Evolutionary conservation across 73 alveolate genomes (phyloP).

Genomic region (Paramecium sexaurelia): DNA sequence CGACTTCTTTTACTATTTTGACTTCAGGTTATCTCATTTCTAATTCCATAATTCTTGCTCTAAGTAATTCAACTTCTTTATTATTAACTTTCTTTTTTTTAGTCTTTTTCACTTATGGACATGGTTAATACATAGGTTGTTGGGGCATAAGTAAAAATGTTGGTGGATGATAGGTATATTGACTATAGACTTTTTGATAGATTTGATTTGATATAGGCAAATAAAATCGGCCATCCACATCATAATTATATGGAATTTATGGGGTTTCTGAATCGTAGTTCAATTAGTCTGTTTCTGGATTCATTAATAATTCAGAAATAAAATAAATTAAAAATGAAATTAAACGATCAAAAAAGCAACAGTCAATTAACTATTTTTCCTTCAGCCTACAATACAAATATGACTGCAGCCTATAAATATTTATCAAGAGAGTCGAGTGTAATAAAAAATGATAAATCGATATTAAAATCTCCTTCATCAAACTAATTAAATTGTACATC

Average conservation of each 20-base stretch:
- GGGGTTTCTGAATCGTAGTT: background rate
- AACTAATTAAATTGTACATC: background rate
- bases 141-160: background rate
- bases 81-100: conserved; percentile 14
- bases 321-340: conserved; percentile 23
- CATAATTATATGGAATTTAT: conserved; percentile 10
- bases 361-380: conserved; percentile 7
- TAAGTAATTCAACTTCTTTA: background rate
- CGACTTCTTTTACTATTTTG: conserved; percentile 10
- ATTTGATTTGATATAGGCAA: background rate
- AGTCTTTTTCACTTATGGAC: background rate
- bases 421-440: conserved; percentile 37
- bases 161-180: conserved; percentile 14
- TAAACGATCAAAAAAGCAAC: conserved; percentile 19
- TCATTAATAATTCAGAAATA: conserved; percentile 3
- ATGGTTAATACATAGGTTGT: background rate
- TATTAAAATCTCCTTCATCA: conserved; percentile 3
- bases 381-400: background rate
- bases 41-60: conserved; percentile 36
- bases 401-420: conserved; percentile 31
- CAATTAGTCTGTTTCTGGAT: background rate
- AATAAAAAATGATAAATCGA: background rate
- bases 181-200: background rate
- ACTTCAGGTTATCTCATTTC: conserved; percentile 42
- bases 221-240: background rate